These are phyloP conservation scores for Nemania sp. DNA, from an alignment of 2,329 filamentous ascomycete species.

Conservation along the genomic window DNA sequence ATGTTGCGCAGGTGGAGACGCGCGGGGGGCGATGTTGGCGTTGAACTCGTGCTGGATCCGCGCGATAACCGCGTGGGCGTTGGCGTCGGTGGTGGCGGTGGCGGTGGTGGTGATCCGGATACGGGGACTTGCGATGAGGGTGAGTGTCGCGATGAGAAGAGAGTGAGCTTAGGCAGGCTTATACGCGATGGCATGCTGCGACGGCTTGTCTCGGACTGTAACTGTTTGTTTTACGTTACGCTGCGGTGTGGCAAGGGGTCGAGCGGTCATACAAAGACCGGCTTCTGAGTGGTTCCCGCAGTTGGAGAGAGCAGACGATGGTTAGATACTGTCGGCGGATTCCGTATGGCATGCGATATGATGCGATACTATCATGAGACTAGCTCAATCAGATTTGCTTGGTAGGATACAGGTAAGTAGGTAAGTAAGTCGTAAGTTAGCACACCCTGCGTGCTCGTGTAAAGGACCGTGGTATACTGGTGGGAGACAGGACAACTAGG, in stretches of 20 bases:
- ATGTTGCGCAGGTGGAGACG: constrained; percentile 49
- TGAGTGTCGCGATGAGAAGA: constrained; percentile 39
- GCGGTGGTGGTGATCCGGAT: not conserved
- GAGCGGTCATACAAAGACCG: constrained; percentile 8
- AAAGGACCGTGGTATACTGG: constrained; percentile 20
- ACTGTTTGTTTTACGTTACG: constrained; percentile 25
- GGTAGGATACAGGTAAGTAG: not conserved
- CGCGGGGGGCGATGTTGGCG: constrained; percentile 44
- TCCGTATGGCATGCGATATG: not conserved
- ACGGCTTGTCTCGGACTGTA: constrained; percentile 22
- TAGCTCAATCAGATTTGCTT: not conserved
- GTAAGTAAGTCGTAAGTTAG: constrained; percentile 12
- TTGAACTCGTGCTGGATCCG: constrained; percentile 19
- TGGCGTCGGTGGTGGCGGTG: not conserved
- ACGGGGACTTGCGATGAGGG: constrained; percentile 24
- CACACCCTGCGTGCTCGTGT: constrained; percentile 30
- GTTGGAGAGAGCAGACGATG: constrained; percentile 1
- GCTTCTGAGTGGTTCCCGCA: not conserved
- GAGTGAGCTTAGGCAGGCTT: constrained; percentile 41
- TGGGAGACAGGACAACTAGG: not conserved
- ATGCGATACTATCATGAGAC: constrained; percentile 8
- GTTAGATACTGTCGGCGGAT: not conserved
- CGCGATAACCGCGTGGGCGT: not conserved
- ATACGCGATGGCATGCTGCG: constrained; percentile 45
- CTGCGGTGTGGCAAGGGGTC: not conserved